These are phyloP conservation scores for Ophiostoma angusticollis DNA, from an alignment of 2,329 filamentous ascomycete species.

Conservation along the genomic window DNA sequence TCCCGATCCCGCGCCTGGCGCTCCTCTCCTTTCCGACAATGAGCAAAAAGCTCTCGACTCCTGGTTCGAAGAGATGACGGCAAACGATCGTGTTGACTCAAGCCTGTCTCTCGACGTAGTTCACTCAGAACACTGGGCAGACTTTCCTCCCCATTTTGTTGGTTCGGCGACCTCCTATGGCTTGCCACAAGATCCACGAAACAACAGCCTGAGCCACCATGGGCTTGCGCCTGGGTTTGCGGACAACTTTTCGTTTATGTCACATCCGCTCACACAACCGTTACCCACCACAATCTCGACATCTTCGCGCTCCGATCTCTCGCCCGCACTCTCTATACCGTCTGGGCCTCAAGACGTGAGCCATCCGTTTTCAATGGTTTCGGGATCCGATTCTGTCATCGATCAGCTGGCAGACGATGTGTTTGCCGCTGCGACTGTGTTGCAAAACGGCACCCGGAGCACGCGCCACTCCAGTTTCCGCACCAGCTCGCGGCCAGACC, in stretches of 20 bases:
- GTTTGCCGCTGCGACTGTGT: slow-evolving; percentile 41
- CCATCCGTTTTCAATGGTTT: too few relatives aligned
- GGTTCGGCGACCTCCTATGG: slow-evolving; percentile 53
- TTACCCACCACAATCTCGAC: too few relatives aligned
- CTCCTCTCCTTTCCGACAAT: slow-evolving; percentile 49
- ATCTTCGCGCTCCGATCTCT: too few relatives aligned
- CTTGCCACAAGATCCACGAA: slow-evolving; percentile 29
- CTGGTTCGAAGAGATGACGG: slow-evolving; percentile 43
- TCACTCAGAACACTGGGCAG: slow-evolving; percentile 40
- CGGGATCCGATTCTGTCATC: slow-evolving; percentile 6
- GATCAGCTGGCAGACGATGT: slow-evolving; percentile 38
- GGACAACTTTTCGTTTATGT: slow-evolving; percentile 16
- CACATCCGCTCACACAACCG: not conserved
- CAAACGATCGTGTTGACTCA: slow-evolving; percentile 24
- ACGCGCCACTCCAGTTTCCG: slow-evolving; percentile 3
- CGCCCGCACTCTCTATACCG: too few relatives aligned
- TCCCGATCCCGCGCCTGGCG: slow-evolving; percentile 51
- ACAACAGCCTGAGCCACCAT: slow-evolving; percentile 16
- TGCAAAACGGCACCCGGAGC: slow-evolving; percentile 30
- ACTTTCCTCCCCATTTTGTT: slow-evolving; percentile 52
- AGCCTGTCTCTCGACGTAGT: slow-evolving; percentile 32
- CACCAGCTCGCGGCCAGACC: slow-evolving; percentile 10
- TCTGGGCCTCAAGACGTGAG: too few relatives aligned
- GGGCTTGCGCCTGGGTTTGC: slow-evolving; percentile 17
- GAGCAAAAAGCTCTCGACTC: slow-evolving; percentile 44